phyloP scores from a whole-genome alignment of 2,329 filamentous ascomycete genomes.

The Colletotrichum caudatum region DNA sequence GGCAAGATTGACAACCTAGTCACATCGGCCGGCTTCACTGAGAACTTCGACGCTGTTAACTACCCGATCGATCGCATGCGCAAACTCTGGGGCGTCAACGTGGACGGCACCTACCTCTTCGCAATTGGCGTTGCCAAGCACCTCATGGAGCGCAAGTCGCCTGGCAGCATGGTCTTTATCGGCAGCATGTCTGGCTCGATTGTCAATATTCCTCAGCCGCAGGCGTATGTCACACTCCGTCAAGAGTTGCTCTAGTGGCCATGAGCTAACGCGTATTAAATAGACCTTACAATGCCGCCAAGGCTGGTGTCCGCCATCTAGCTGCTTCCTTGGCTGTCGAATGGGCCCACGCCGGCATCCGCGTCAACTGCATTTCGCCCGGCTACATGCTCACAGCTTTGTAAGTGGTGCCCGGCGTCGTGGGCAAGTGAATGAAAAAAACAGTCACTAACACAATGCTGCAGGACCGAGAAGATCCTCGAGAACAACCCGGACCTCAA shows the following conservation, averaged over 20 bases:
- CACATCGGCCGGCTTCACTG: constrained; percentile 95
- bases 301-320: constrained; percentile 91
- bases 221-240: constrained; percentile 65
- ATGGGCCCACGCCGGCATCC: constrained; percentile 88
- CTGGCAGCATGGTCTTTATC: constrained; percentile 92
- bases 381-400: constrained; percentile 97
- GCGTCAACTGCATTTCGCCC: constrained; percentile 94
- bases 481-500: constrained; percentile 92
- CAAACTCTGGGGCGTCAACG: constrained; percentile 95
- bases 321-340: constrained; percentile 91
- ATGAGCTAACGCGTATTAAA: constrained; percentile 12
- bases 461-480: constrained; percentile 90
- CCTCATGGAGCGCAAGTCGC: constrained; percentile 82
- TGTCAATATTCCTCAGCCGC: constrained; percentile 95
- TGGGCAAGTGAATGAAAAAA: not conserved
- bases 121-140: constrained; percentile 87
- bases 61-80: constrained; percentile 93
- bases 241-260: not conserved
- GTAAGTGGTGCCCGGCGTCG: constrained; percentile 67
- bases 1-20: constrained; percentile 91
- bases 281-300: constrained; percentile 89
- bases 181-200: constrained; percentile 95
- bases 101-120: constrained; percentile 91
- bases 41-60: constrained; percentile 92
- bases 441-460: not conserved